These are phyloP conservation scores for Aegilops tauschii DNA, from an alignment of 176 grass and related monocot species.

Conservation along the genomic window DNA sequence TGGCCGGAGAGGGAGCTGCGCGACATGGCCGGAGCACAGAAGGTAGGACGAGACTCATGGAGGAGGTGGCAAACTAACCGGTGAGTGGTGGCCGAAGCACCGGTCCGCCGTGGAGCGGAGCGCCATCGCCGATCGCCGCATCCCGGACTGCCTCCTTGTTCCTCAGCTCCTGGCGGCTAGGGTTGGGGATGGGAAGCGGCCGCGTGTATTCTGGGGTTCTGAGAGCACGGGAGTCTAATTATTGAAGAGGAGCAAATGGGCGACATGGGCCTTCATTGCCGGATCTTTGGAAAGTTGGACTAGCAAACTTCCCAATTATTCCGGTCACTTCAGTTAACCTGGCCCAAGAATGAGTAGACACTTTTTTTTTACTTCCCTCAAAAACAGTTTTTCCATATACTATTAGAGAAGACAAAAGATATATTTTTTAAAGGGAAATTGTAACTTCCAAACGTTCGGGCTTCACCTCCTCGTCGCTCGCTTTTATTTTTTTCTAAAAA, in stretches of 20 bases:
- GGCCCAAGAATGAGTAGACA: neutral
- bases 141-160: neutral
- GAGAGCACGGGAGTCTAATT: neutral
- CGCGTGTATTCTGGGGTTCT: conserved; percentile 7
- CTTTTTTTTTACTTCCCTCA: neutral
- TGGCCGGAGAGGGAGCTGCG: neutral
- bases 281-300: neutral
- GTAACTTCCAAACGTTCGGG: too few species aligned
- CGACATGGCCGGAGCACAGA: neutral
- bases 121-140: conserved; percentile 14
- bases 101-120: conserved; percentile 2
- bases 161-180: conserved; percentile 18
- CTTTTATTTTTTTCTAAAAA: too few species aligned
- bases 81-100: conserved; percentile 9
- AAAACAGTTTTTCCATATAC: too few species aligned
- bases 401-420: too few species aligned
- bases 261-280: conserved; percentile 1
- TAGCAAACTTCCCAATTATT: neutral
- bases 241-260: neutral
- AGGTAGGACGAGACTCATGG: neutral
- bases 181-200: neutral
- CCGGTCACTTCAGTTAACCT: too few species aligned
- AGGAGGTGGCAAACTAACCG: neutral
- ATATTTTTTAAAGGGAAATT: too few species aligned
- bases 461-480: too few species aligned